Evolutionary conservation across 805 yeast genomes (phyloP), one percentile per base, ranked within the genome.

Genomic region (Ogataea thermomethanolica): DNA sequence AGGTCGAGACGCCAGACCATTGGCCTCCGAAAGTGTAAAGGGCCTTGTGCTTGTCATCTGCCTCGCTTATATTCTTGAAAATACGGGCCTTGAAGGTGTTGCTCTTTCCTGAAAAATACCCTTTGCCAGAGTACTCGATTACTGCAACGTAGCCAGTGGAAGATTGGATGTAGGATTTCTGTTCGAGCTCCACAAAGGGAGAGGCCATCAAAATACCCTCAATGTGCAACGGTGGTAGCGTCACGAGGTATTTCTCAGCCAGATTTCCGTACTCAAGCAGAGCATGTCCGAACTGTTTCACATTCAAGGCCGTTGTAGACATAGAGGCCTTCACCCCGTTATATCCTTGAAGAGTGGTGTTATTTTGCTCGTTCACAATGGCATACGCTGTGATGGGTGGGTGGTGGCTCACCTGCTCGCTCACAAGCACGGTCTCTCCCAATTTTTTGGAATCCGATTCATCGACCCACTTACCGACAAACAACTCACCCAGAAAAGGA

Each of bases 301-400:
- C 96, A 51, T 76, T 81, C 52, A 93, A 73, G 35, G 93, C 78
- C 28, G 79, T 71, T 9, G 89, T 72, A 30, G 89, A 73, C 66
- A 93, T 82, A 15, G 86, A 78, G 20, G 97, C 90, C 62, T 78
- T 84, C 56, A 91, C 78, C 28, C 91, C 91, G 58, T 86, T 90
- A 67, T 87, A 91, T 39, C 99, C 99, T 62, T 90, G 85, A 47
- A 89, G 69, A 29, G 69, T 65, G 20, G 83, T 81, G 25, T 81
- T 73, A 61, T 82, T 73, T 54, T 78, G 76, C 47, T 80, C 84
- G 60, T 89, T 89, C 56, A 76, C 67, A 41, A 93, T 76, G 30
- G 89, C 77, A 60, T 89, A 93, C 6, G 93, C 97, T n/a, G 98
- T 90, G 25, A 85, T 82, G 20, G 99, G 98, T 12, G 99, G 99